Conservation (phyloP, 163 green algal genomes). For the Chloromonas sp. region DNA sequence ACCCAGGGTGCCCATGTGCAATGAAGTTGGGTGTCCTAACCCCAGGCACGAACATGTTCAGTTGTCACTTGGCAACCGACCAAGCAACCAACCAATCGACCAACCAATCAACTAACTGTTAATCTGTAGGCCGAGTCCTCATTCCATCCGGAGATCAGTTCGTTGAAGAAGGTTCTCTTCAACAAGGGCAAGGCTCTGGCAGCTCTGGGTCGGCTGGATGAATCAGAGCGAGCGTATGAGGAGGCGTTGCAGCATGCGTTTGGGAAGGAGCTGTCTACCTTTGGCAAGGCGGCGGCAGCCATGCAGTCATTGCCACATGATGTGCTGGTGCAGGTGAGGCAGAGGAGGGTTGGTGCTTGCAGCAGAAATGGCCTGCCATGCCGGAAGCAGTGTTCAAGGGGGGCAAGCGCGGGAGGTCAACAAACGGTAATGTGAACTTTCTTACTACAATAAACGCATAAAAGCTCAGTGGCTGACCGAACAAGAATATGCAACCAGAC, state of each 20-base stretch:
- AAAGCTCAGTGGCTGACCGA: too few species aligned
- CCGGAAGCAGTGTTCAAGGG: too few species aligned
- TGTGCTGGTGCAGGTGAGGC: neutral
- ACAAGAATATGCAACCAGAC: too few species aligned
- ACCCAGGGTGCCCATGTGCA: neutral
- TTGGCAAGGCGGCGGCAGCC: constrained; percentile 43
- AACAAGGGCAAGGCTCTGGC: constrained; percentile 42
- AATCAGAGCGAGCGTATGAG: constrained; percentile 24
- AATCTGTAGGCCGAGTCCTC: neutral
- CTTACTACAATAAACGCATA: too few species aligned
- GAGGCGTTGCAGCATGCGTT: constrained; percentile 14
- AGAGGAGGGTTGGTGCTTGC: neutral
- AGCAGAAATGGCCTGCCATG: too few species aligned
- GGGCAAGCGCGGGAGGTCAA: too few species aligned
- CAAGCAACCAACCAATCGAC: too few species aligned
- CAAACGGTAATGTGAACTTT: too few species aligned
- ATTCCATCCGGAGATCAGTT: neutral
- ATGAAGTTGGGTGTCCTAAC: too few species aligned
- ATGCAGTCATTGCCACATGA: neutral
- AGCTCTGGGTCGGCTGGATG: constrained; percentile 16
- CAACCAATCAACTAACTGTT: too few species aligned
- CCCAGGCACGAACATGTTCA: too few species aligned
- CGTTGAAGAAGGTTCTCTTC: constrained; percentile 17
- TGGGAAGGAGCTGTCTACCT: constrained; percentile 28
- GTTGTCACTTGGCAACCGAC: neutral